A percentile compares a stretch with the other conserved stretches of the same genome.
Evolutionary conservation across 2,329 filamentous ascomycete genomes (phyloP).

Genomic region (Diplodia scrobiculata): DNA sequence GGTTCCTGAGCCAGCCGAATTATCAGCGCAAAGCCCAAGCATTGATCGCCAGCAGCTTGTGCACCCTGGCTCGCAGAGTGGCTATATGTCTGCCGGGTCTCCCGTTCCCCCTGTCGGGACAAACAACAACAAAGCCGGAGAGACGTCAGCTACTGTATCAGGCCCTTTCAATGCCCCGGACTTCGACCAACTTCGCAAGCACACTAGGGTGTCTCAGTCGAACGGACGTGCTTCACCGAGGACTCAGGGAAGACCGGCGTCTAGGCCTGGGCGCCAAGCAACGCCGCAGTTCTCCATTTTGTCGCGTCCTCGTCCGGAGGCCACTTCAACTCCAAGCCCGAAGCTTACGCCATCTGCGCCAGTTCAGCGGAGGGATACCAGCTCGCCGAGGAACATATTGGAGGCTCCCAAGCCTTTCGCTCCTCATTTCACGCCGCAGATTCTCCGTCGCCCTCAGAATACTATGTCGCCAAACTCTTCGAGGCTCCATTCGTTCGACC

Average conservation of each 20-base stretch:
- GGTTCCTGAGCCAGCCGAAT: slow-evolving; percentile 47
- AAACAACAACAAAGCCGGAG: slow-evolving; percentile 28
- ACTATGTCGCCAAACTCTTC: slow-evolving; percentile 25
- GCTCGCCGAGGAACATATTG: slow-evolving; percentile 31
- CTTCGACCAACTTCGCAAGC: slow-evolving; percentile 44
- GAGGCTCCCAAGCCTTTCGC: slow-evolving; percentile 28
- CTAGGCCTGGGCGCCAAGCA: slow-evolving; percentile 24
- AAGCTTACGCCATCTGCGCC: slow-evolving; percentile 36
- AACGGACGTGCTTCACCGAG: slow-evolving; percentile 17
- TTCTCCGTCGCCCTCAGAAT: slow-evolving; percentile 41
- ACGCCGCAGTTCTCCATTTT: slow-evolving; percentile 27
- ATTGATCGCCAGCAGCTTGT: slow-evolving; percentile 9
- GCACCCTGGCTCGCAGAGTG: not conserved
- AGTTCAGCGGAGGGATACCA: slow-evolving; percentile 38
- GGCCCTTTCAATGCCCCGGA: slow-evolving; percentile 49
- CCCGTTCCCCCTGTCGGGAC: not conserved
- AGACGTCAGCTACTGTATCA: slow-evolving; percentile 43
- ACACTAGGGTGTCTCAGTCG: slow-evolving; percentile 32
- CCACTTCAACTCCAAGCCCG: slow-evolving; percentile 20
- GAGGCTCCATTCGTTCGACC: slow-evolving; percentile 33
- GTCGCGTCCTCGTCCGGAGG: slow-evolving; percentile 16
- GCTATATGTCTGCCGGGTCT: not conserved
- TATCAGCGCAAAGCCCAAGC: slow-evolving; percentile 49
- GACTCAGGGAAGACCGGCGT: slow-evolving; percentile 7
- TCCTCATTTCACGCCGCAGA: slow-evolving; percentile 44